Conservation (phyloP, 352 stramenopile genomes). For the Pythium folliculosum region DNA sequence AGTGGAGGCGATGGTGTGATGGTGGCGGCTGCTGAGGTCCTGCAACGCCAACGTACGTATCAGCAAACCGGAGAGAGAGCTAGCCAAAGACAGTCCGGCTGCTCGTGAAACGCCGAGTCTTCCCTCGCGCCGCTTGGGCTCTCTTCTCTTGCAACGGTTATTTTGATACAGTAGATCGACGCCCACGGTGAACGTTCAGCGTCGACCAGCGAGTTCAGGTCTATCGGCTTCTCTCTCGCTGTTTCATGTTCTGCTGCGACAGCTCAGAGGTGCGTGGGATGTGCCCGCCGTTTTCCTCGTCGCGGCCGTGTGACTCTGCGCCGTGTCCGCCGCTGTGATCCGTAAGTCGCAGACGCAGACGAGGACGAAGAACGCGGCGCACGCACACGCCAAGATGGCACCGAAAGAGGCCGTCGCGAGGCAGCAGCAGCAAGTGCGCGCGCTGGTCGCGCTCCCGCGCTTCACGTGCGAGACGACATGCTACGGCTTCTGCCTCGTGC, state of each 20-base stretch:
- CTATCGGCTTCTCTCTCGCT: background rate
- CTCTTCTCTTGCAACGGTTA: background rate
- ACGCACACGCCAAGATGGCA: background rate
- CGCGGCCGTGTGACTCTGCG: background rate
- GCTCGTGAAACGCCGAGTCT: background rate
- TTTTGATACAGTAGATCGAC: background rate
- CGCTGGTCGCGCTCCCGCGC: constrained; percentile 35
- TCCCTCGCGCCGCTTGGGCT: background rate
- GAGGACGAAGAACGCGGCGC: background rate
- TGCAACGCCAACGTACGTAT: constrained; percentile 8
- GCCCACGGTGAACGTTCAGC: background rate
- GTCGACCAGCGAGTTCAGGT: background rate
- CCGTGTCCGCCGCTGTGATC: background rate
- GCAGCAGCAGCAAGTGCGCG: constrained; percentile 9
- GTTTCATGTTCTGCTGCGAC: background rate
- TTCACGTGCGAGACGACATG: constrained; percentile 58
- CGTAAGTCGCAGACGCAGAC: background rate
- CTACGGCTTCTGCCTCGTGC: constrained; percentile 35
- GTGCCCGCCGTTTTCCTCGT: background rate
- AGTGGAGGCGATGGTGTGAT: background rate
- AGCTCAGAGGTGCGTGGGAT: constrained; percentile 1
- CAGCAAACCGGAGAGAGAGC: background rate
- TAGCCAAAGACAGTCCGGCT: background rate
- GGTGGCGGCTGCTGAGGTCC: background rate
- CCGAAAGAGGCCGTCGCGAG: background rate